Conservation (phyloP, 1,284 basidiomycete genomes). For the Jaminaea rosea region DNA sequence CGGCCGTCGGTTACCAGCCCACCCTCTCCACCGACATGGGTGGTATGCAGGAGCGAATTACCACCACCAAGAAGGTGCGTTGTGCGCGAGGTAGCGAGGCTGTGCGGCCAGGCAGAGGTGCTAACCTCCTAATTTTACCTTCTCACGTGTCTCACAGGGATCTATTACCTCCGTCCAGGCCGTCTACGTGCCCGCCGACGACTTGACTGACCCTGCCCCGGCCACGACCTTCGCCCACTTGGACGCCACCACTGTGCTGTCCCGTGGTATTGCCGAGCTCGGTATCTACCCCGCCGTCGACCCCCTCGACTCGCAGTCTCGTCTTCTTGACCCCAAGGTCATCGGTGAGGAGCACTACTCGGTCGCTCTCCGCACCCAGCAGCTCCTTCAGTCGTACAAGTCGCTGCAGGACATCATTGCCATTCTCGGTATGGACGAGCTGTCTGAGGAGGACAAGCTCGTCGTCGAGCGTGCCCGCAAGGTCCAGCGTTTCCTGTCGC, state of each 20-base stretch:
- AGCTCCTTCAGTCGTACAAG: conserved; percentile 99
- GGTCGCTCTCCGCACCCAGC: conserved; percentile 88
- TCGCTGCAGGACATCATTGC: conserved; percentile 77
- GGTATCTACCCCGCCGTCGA: conserved; percentile 99
- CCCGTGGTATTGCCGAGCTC: conserved; percentile 96
- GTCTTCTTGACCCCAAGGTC: conserved; percentile 98
- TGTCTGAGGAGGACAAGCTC: conserved; percentile 98
- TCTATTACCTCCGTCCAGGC: conserved; percentile 99
- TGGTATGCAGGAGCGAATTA: conserved; percentile 97
- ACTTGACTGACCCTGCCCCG: conserved; percentile 98
- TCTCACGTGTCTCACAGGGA: too few species aligned
- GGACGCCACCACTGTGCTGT: conserved; percentile 97
- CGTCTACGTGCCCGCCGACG: conserved; percentile 98
- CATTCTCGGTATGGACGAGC: conserved; percentile 98
- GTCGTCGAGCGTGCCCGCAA: conserved; percentile 67
- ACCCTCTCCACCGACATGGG: conserved; percentile 99
- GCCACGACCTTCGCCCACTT: conserved; percentile 99
- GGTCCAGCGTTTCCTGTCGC: conserved; percentile 82
- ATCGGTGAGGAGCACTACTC: conserved; percentile 88
- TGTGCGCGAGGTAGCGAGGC: too few species aligned
- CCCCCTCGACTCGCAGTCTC: conserved; percentile 96
- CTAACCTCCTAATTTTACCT: too few species aligned
- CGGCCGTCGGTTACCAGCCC: conserved; percentile 99
- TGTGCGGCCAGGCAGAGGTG: too few species aligned
- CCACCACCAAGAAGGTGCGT: conserved; percentile 82